Evolutionary conservation across 768 basidiomycete species (phyloP).

Genomic region (Floccularia luteovirens): DNA sequence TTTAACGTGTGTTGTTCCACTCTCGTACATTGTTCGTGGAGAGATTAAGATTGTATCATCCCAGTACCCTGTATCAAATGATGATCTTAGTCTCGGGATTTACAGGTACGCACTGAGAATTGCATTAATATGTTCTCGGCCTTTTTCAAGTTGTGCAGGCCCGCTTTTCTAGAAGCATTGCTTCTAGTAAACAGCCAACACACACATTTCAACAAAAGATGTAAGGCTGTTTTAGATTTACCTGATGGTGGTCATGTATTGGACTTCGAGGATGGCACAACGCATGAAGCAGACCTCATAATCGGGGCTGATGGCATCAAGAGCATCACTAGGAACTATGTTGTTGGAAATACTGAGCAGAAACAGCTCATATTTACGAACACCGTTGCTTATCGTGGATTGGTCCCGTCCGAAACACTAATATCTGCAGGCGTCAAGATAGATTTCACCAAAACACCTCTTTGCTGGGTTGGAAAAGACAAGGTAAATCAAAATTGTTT

Average conservation of each 20-base stretch:
- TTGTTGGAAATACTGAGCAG: conserved; percentile 18
- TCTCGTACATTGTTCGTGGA: not conserved
- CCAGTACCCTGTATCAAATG: conserved; percentile 22
- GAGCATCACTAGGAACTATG: conserved; percentile 32
- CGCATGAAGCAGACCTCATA: conserved; percentile 36
- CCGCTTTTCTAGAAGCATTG: conserved; percentile 42
- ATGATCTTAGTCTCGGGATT: conserved; percentile 34
- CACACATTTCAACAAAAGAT: conserved; percentile 45
- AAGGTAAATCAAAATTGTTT: conserved; percentile 34
- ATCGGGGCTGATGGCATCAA: conserved; percentile 49
- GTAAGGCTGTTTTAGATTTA: conserved; percentile 22
- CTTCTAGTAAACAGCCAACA: conserved; percentile 30
- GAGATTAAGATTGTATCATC: conserved; percentile 1
- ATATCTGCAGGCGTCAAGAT: conserved; percentile 33
- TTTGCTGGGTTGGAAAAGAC: conserved; percentile 34
- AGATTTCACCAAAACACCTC: conserved; percentile 23
- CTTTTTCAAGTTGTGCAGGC: conserved; percentile 21
- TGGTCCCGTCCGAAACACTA: conserved; percentile 33
- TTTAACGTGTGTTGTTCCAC: conserved; percentile 28
- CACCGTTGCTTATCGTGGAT: conserved; percentile 39
- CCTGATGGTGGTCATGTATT: conserved; percentile 22
- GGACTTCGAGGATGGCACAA: conserved; percentile 41
- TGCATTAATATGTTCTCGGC: conserved; percentile 1
- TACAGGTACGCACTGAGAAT: conserved; percentile 28
- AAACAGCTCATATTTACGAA: conserved; percentile 32